Evolutionary conservation across 2,329 filamentous ascomycete species (phyloP), one percentile per base, ranked within the genome.

Genomic region (Pseudogymnoascus verrucosus): DNA sequence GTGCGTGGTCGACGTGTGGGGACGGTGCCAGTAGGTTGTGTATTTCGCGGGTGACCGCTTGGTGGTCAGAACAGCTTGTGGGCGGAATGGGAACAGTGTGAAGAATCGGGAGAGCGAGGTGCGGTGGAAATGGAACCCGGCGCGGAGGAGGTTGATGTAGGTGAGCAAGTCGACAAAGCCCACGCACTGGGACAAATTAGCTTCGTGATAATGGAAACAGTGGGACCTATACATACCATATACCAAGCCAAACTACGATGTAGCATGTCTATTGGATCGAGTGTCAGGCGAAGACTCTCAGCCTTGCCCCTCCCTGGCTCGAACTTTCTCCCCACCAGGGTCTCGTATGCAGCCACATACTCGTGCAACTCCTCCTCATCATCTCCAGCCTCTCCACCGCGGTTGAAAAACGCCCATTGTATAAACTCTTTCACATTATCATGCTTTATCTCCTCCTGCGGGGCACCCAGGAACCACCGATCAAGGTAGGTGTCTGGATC

Each of bases 361-460:
- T 78, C 78, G 39, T 86, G 80, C 54, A 88, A 70, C 72, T 85
- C 81, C 23, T 81, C 79, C 10, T 83, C 76, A 59, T 82, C 73
- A 16, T 78, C 76, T 5, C 75, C 71, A 26, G 76, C 74, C 59
- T 73, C 71, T 3, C 79, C 74, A 8, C 75, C 77, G 8, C 76
- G 75, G 66, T 81, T 82, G 59, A 83, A 78, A 62, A 87, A 82
- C 0, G 81, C 83, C 85, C 84, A 88, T n/a, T 79, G 73, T 19
- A 84, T 76, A 70, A 85, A 87, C 63, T 85, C 82, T 71, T 82
- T 83, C 61, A 87, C 68, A 70, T 87, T 86, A 34, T 87, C 83
- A 12, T 79, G 75, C 63, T 79, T 79, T 54, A 88, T 82, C 28
- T 85, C 82, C 28, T 76, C 73, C 2, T 75, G 59, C 14, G 78